Conservation (phyloP, 1,139 yeast genomes). For the Wickerhamiella infanticola region DNA sequence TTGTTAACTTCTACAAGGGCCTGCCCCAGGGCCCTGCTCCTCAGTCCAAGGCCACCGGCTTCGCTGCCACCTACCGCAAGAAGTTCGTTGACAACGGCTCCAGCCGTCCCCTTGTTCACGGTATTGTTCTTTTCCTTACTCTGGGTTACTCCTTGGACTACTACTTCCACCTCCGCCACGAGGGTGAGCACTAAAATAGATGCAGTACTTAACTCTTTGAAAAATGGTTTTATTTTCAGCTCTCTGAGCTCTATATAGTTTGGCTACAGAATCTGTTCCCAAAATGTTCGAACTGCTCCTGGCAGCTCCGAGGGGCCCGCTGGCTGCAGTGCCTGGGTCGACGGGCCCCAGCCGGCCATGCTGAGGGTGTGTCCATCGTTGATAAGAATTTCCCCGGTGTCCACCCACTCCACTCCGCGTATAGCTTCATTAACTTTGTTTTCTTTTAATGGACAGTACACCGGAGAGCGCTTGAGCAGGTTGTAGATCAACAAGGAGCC, state of each 20-base stretch:
- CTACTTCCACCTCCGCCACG: constrained; percentile 67
- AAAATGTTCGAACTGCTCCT: background rate
- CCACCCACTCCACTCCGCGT: background rate
- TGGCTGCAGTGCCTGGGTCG: background rate
- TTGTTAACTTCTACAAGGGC: constrained; percentile 88
- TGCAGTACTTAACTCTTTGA: background rate
- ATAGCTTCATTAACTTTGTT: background rate
- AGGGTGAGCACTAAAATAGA: constrained; percentile 9
- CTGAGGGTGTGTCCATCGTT: background rate
- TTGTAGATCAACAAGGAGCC: constrained; percentile 7
- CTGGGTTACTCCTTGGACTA: constrained; percentile 89
- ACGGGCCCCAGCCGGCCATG: background rate
- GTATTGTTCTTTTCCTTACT: constrained; percentile 51
- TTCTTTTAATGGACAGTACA: background rate
- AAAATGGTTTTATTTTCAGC: background rate
- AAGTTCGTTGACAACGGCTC: constrained; percentile 67
- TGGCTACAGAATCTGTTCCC: background rate
- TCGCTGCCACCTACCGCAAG: constrained; percentile 61
- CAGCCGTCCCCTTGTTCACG: constrained; percentile 70
- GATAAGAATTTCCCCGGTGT: background rate
- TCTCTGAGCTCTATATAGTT: background rate
- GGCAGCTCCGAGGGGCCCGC: background rate
- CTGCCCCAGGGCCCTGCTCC: constrained; percentile 90
- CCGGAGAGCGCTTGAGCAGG: constrained; percentile 1
- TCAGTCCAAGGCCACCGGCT: constrained; percentile 50